Base-by-base conservation (phyloP, 108 stramenopile species). In the Cyclotella baltica region DNA sequence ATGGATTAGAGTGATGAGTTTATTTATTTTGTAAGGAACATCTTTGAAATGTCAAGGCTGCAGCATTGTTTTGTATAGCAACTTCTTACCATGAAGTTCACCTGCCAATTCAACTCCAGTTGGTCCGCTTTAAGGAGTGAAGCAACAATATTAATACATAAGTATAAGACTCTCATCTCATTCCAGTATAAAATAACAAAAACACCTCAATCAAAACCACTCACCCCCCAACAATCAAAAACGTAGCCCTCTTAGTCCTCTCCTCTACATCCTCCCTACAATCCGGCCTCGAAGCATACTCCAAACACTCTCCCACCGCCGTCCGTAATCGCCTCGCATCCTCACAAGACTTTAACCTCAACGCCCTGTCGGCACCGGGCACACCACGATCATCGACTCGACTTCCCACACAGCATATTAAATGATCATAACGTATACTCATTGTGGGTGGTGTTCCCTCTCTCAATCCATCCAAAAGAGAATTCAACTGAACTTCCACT, bases 51-150 rank as follows among this genome's bases (percentile, higher is more conserved):
- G 4, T 19, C 28, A 33, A 15, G 15, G 15, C 10, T 19, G 18
- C 31, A 9, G 18, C 59, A 1, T 11, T 16, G 35, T 13, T 34
- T 20, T 15, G 5, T 9, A 29, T 25, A 57, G 22, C 2, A 20
- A 27, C 13, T 25, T 15, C 59, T 62, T 35, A 62, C 59, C 59
- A 30, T 50, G 35, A 23, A 92, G 59, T 64, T 92, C 90, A n/a
- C 88, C 90, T 13, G 85, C 77, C 27, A 88, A 65, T 64, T 92
- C 90, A 13, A 89, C 83, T 10, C 91, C 91, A 16, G 89, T 92
- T n/a, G 89, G 86, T 3, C 91, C 91, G 47, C 89, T 62, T n/a
- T n/a, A n/a, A 29, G 1, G 27, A 29, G 27, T 22, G 6, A 11
- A 16, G 16, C 18, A 62, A 25, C 15, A 10, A 62, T 34, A 11